A percentile compares a stretch with the other conserved stretches of the same genome.
These are phyloP conservation scores for Torulaspora delbrueckii DNA, from an alignment of 805 yeast genomes.

Conservation along the genomic window DNA sequence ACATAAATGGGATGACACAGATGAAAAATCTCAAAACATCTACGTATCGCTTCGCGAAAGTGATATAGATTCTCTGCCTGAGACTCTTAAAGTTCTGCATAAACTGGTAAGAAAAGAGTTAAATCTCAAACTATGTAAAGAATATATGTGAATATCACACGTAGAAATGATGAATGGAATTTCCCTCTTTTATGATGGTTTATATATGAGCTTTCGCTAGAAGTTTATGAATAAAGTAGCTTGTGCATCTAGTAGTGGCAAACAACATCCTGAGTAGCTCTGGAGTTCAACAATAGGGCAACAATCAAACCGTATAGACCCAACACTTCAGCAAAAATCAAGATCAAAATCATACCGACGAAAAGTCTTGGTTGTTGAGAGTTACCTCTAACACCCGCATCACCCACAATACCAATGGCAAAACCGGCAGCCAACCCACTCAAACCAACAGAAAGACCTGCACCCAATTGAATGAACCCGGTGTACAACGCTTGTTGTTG, in stretches of 20 bases:
- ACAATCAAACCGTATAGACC: slow-evolving; percentile 98
- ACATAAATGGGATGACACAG: slow-evolving; percentile 20
- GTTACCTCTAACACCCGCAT: slow-evolving; percentile 98
- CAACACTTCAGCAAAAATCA: slow-evolving; percentile 97
- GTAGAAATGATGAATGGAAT: not conserved
- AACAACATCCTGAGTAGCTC: slow-evolving; percentile 88
- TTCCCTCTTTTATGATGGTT: slow-evolving; percentile 4
- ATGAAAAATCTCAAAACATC: slow-evolving; percentile 19
- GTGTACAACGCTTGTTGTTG: slow-evolving; percentile 92
- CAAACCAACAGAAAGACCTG: slow-evolving; percentile 95
- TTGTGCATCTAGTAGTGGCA: slow-evolving; percentile 43
- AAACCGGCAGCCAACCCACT: slow-evolving; percentile 98
- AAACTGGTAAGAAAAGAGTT: slow-evolving; percentile 22
- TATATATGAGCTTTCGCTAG: slow-evolving; percentile 5
- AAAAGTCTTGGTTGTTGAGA: slow-evolving; percentile 98
- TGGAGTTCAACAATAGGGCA: slow-evolving; percentile 93
- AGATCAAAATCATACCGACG: slow-evolving; percentile 96
- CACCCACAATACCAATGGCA: slow-evolving; percentile 99
- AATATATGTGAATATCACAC: slow-evolving; percentile 23
- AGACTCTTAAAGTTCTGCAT: slow-evolving; percentile 14
- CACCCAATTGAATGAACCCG: slow-evolving; percentile 97
- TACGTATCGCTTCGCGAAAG: slow-evolving; percentile 13
- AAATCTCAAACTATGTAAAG: slow-evolving; percentile 31
- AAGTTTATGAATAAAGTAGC: not conserved
- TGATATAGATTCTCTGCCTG: slow-evolving; percentile 15